Conservation (phyloP, 2,329 filamentous ascomycete species). For the Colletotrichum tabaci region DNA sequence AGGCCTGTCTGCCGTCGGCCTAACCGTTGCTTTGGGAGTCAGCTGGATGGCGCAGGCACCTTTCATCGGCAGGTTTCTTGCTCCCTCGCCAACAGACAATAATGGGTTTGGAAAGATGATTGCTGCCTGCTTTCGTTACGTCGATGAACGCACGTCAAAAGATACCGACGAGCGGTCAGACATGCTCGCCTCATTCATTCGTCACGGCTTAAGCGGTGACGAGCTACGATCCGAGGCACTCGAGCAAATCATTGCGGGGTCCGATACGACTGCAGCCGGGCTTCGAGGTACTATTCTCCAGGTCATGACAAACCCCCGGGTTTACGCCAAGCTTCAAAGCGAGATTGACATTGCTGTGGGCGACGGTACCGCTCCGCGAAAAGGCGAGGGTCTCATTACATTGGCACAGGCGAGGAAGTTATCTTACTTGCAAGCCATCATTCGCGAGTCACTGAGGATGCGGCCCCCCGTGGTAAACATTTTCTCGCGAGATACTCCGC, state of each 20-base stretch:
- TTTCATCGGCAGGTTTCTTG: conserved; percentile 47
- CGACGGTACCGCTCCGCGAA: conserved; percentile 46
- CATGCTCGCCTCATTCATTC: conserved; percentile 51
- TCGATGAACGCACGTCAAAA: conserved; percentile 47
- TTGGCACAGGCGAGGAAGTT: conserved; percentile 49
- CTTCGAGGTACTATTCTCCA: conserved; percentile 63
- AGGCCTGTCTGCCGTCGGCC: conserved; percentile 48
- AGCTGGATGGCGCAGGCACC: conserved; percentile 51
- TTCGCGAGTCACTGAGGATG: conserved; percentile 55
- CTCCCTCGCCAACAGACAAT: conserved; percentile 48
- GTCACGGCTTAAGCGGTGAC: conserved; percentile 46
- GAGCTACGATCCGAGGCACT: conserved; percentile 51
- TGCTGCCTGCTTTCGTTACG: conserved; percentile 47
- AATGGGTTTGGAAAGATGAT: conserved; percentile 55
- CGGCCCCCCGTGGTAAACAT: conserved; percentile 46
- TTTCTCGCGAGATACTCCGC: conserved; percentile 46
- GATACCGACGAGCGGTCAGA: conserved; percentile 44
- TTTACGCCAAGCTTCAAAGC: conserved; percentile 57
- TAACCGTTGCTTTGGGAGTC: conserved; percentile 48
- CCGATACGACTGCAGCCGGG: conserved; percentile 68
- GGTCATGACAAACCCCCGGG: conserved; percentile 61
- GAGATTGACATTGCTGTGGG: conserved; percentile 57
- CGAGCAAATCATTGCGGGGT: conserved; percentile 61
- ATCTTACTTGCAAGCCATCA: conserved; percentile 55
- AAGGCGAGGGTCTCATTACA: conserved; percentile 39